Base-by-base conservation (phyloP, 2,329 filamentous ascomycete species). In the Pseudopyrenochaeta lycopersici region DNA sequence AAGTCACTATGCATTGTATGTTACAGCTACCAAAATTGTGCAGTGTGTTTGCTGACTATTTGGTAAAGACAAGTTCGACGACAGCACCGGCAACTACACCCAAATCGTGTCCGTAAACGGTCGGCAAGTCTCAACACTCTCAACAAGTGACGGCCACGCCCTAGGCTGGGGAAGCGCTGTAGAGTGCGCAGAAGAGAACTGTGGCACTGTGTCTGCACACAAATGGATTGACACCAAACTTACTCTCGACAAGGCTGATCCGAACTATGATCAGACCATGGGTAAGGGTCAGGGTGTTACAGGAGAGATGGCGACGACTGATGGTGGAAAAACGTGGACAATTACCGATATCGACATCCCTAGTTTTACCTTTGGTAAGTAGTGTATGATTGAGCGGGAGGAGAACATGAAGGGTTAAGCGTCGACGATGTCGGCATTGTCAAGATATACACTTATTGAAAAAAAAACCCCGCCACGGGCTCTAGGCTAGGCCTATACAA, bases 251-350 rank as follows among this genome's bases (percentile, higher is more conserved):
- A 53, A 54, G 6, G 67, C 72, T 2, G 70, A 80, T 60, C 68
- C 73, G 35, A 59, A 76, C 49, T 81, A 79, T 56, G 73, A 68
- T 49, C 63, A 76, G 47, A 80, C 78, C 14, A 33, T 76, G 40
- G 63, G 20, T 14, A 75, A 76, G 57, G 73, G 71, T 12, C 54
- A 67, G 4, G 78, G 77, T 5, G 77, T 77, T n/a, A 78, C 74
- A 9, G 78, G 76, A 7, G 68, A 76, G 7, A 71, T 80, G 72
- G 63, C 67, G 30, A 80, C 77, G 5, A 65, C 3, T 44, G 78
- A 81, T 49, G 71, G 71, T 27, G 78, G 78, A 7, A 76, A 75
- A 60, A 80, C 77, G 4, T 80, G 78, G 78, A 77, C 66, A n/a
- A 72, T 80, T 23, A 72, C 56, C 21, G 75, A 70, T 9, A 79